A percentile compares a stretch with the other conserved stretches of the same genome.
phyloP scores from a whole-genome alignment of 768 basidiomycete species.

The Rubroboletus satanas region DNA sequence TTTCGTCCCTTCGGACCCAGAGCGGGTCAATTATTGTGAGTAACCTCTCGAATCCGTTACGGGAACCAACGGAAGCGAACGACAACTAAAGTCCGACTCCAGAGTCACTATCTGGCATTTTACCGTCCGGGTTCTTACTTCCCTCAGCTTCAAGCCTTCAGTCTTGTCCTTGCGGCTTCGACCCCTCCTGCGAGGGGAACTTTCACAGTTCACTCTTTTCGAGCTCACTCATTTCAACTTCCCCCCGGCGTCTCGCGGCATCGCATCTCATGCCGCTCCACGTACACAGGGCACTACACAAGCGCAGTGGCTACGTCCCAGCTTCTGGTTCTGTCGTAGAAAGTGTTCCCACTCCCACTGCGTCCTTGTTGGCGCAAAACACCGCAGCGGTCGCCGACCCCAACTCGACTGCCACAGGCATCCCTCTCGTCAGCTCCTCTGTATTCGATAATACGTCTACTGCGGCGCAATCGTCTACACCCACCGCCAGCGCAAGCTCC shows the following conservation, averaged over 20 bases:
- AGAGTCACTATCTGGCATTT: not conserved
- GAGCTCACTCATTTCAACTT: conserved; percentile 1
- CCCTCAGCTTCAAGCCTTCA: not conserved
- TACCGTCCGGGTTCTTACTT: no score
- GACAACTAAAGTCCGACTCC: conserved; percentile 9
- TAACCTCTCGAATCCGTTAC: not conserved
- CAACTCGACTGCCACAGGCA: not conserved
- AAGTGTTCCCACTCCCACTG: conserved; percentile 25
- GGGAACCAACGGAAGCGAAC: conserved; percentile 22
- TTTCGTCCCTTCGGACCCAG: not conserved
- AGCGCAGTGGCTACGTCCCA: conserved; percentile 13
- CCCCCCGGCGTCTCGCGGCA: not conserved
- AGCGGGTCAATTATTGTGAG: conserved; percentile 12
- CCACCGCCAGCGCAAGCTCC: conserved; percentile 4
- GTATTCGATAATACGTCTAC: not conserved
- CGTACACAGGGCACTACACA: conserved; percentile 7
- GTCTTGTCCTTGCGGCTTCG: not conserved
- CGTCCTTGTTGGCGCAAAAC: conserved; percentile 23
- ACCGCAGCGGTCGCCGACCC: not conserved
- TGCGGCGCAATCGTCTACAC: conserved; percentile 7
- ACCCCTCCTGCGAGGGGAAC: conserved; percentile 26
- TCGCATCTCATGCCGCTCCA: conserved; percentile 16
- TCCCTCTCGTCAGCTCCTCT: conserved; percentile 15
- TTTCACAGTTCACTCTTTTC: conserved; percentile 17
- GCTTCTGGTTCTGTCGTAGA: conserved; percentile 25